Evolutionary conservation across 352 stramenopile species (phyloP).

Genomic region (Phytophthora quininea): DNA sequence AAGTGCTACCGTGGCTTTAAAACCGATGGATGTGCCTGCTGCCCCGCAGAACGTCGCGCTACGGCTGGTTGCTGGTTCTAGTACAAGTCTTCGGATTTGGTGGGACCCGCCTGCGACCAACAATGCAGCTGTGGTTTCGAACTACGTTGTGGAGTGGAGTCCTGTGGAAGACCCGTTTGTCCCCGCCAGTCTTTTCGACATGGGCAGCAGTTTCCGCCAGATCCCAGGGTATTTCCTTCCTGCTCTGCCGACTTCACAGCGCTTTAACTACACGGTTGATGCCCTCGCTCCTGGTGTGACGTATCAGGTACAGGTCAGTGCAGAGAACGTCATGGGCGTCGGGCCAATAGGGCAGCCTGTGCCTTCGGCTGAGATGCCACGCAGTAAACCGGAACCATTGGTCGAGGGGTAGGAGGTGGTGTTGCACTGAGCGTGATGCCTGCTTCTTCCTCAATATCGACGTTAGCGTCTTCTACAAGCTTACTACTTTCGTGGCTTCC

Average conservation of each 20-base stretch:
- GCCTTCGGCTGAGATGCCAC: constrained; percentile 65
- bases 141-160: constrained; percentile 91
- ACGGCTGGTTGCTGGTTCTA: constrained; percentile 71
- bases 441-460: constrained; percentile 30
- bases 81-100: constrained; percentile 79
- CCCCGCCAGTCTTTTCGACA: background rate
- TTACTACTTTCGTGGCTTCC: constrained; percentile 67
- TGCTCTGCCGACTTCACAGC: constrained; percentile 50
- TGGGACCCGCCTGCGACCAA: constrained; percentile 87
- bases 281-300: constrained; percentile 45
- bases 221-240: constrained; percentile 50
- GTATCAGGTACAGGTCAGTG: constrained; percentile 63
- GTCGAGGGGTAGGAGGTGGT: constrained; percentile 45
- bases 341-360: constrained; percentile 34
- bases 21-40: constrained; percentile 88
- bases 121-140: constrained; percentile 82
- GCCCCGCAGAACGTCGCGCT: constrained; percentile 75
- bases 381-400: constrained; percentile 56
- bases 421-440: constrained; percentile 64
- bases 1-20: constrained; percentile 62
- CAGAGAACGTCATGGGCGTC: constrained; percentile 81
- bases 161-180: constrained; percentile 32
- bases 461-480: constrained; percentile 19
- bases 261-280: constrained; percentile 75
- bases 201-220: constrained; percentile 42